phyloP scores from a whole-genome alignment of 2,329 filamentous ascomycete species.

The Talaromyces sp. region DNA sequence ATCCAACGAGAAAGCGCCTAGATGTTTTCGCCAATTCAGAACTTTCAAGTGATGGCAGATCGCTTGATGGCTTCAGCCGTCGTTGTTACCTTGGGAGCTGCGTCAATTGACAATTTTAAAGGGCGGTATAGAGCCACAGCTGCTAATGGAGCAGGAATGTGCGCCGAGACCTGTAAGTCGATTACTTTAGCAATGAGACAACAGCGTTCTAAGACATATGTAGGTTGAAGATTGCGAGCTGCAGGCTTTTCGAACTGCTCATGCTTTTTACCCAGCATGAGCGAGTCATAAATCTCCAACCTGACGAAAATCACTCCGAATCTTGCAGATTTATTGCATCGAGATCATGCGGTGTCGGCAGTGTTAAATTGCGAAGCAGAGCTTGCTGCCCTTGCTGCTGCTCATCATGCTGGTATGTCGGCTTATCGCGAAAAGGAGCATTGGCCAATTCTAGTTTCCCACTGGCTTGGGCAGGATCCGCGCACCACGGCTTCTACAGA shows the following conservation, averaged over 20 bases:
- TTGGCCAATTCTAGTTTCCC: not conserved
- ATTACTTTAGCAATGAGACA: not conserved
- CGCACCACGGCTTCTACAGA: not conserved
- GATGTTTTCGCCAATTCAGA: not conserved
- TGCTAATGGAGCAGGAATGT: not conserved
- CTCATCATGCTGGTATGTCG: not conserved
- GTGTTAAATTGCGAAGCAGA: not conserved
- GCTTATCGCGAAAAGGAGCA: not conserved
- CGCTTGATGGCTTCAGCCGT: not conserved
- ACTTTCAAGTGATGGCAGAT: not conserved
- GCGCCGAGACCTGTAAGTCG: not conserved
- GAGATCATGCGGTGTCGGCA: not conserved
- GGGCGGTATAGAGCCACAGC: not conserved
- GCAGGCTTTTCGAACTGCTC: not conserved
- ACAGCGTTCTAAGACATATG: not conserved
- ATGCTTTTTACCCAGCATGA: not conserved
- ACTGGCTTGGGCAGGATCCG: not conserved
- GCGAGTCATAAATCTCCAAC: not conserved
- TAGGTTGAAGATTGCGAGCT: not conserved
- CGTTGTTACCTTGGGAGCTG: not conserved
- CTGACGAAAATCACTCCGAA: too few species aligned
- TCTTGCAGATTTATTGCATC: too few species aligned
- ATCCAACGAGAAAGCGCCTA: not conserved
- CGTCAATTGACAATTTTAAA: not conserved
- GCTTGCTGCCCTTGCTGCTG: not conserved